Conservation (phyloP, 257 asterid genomes). For the Nicotiana benthamiana region DNA sequence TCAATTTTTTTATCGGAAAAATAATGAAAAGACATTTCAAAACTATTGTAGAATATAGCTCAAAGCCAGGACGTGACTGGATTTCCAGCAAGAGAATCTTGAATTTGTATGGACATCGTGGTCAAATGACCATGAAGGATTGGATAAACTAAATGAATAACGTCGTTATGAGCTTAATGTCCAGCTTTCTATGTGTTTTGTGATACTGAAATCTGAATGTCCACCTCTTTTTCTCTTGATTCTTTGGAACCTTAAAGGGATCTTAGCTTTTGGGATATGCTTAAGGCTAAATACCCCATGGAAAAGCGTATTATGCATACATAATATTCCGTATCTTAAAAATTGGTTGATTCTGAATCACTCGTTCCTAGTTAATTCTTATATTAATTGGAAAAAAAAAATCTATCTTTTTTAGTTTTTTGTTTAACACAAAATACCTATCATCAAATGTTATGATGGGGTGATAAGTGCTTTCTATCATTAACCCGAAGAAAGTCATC, state of each 20-base stretch:
- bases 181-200: background rate
- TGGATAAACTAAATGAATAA: background rate
- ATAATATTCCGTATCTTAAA: background rate
- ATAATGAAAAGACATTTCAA: background rate
- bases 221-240: conserved; percentile 9
- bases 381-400: background rate
- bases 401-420: background rate
- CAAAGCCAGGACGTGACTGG: background rate
- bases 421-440: too few species aligned
- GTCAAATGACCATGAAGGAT: background rate
- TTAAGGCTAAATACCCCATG: conserved; percentile 9
- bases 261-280: conserved; percentile 25
- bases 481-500: too few species aligned
- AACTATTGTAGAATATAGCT: background rate
- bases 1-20: background rate
- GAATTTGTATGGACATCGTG: background rate
- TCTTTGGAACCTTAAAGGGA: conserved; percentile 26
- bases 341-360: conserved; percentile 10
- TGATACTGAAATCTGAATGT: conserved; percentile 5
- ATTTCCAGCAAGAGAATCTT: background rate
- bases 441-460: too few species aligned
- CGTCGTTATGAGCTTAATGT: background rate
- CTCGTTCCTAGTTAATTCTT: background rate
- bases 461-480: too few species aligned
- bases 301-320: background rate